Conservation (phyloP, 2,329 filamentous ascomycete genomes). For the Epichloe elymi region DNA sequence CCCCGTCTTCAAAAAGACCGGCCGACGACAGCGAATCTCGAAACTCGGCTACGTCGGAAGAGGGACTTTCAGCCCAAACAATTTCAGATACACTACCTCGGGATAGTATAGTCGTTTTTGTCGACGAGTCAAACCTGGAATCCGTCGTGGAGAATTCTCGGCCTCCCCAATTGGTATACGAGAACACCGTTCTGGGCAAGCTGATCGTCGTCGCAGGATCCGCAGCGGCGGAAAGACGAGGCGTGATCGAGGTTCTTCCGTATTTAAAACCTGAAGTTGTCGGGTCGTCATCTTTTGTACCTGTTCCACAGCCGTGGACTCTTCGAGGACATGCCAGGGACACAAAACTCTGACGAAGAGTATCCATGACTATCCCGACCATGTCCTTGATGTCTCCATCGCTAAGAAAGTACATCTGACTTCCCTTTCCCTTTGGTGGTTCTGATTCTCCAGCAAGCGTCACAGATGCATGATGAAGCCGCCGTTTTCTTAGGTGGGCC, state of each 20-base stretch:
- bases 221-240: constrained; percentile 11
- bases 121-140: constrained; percentile 4
- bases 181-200: constrained; percentile 18
- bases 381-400: constrained; percentile 7
- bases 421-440: not conserved
- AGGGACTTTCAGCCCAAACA: constrained; percentile 13
- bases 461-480: not conserved
- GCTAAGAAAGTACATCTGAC: constrained; percentile 7
- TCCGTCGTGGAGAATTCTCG: not conserved
- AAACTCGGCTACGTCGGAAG: not conserved
- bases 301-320: not conserved
- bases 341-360: not conserved
- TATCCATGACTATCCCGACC: constrained; percentile 2
- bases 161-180: constrained; percentile 7
- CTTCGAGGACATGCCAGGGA: not conserved
- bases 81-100: constrained; percentile 18
- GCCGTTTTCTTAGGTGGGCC: constrained; percentile 2
- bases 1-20: not conserved
- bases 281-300: not conserved
- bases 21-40: not conserved
- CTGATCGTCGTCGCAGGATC: constrained; percentile 23
- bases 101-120: constrained; percentile 17
- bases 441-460: not conserved
- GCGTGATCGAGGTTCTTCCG: constrained; percentile 12
- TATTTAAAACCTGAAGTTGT: constrained; percentile 11